Evolutionary conservation across 768 basidiomycete genomes (phyloP), one percentile per base, ranked within the genome.

Genomic region (Termitomyces sp.): DNA sequence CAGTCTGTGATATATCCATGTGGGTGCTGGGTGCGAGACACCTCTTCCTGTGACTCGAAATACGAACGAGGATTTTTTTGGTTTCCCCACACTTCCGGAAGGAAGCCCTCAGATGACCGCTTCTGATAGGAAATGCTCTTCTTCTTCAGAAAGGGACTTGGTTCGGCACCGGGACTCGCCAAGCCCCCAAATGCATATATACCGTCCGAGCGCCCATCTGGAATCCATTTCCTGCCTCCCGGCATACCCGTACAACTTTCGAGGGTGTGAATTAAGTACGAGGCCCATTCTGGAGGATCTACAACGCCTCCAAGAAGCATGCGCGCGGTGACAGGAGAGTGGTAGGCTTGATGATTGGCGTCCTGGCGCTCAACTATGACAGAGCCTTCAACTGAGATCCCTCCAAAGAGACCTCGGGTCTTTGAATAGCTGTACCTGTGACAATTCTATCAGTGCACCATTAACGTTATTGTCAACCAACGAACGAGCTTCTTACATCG

Each of bases 331-430:
- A 95, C 91, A 54, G 87, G 81, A 2, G 83, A 80, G 30, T 74
- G 68, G 67, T 97, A 97, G 2, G 95, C 95, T 49, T 87, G 79
- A 1, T 83, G 76, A 68, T 97, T 98, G 9, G 94, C 93, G 70
- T 99, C 96, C 67, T 94, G 90, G 39, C 96, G 84, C 72, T 97
- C 96, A 16, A 97, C 81, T 58, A 98, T 95, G 51, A 97, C 87
- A 1, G 90, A 91, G 13, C 94, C 94, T 75, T 92, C 90, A 12
- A 92, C 70, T 18, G 91, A 93, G 12, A 97, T 79, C 5, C 96
- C 96, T 32, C 96, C 95, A 60, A 97, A 98, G 3, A 98, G 81
- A 22, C 96, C 96, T 54, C 91, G 85, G 1, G 95, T 95, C 71
- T 95, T 96, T 8, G 88, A 90, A 67, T 94, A 94, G 67, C 88